These are phyloP conservation scores for Claviceps cyperi DNA, from an alignment of 2,329 filamentous ascomycete genomes.

Conservation along the genomic window DNA sequence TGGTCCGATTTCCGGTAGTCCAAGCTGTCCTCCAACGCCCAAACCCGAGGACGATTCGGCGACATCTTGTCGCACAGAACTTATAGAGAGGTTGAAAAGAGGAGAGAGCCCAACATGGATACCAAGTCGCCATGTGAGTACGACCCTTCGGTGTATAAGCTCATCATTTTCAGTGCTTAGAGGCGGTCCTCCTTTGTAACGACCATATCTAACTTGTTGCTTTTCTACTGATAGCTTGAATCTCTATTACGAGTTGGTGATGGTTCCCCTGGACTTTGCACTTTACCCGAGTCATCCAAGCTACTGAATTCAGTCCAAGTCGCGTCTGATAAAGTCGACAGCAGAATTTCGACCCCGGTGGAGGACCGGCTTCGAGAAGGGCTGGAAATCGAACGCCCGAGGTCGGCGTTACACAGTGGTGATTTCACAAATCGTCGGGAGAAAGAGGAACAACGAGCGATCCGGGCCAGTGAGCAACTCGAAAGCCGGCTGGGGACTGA, in stretches of 20 bases:
- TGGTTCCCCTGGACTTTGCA: slow-evolving; percentile 13
- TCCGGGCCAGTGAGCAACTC: neutral
- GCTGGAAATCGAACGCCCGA: slow-evolving; percentile 61
- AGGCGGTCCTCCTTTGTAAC: neutral
- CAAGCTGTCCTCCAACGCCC: slow-evolving; percentile 13
- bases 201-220: neutral
- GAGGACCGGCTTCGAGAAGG: slow-evolving; percentile 36
- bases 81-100: slow-evolving; percentile 75
- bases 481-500: neutral
- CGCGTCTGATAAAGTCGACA: slow-evolving; percentile 27
- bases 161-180: neutral
- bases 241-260: slow-evolving; percentile 17
- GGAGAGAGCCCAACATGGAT: slow-evolving; percentile 65
- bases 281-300: slow-evolving; percentile 22
- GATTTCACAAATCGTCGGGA: slow-evolving; percentile 40
- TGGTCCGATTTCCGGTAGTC: slow-evolving; percentile 34
- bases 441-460: slow-evolving; percentile 7
- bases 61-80: slow-evolving; percentile 52
- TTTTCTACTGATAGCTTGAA: slow-evolving; percentile 20
- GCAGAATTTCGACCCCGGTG: slow-evolving; percentile 11
- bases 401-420: slow-evolving; percentile 58
- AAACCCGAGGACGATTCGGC: slow-evolving; percentile 14
- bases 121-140: slow-evolving; percentile 44
- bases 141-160: neutral
- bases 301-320: slow-evolving; percentile 33